Evolutionary conservation across 805 yeast species (phyloP), one percentile per base, ranked within the genome.

Genomic region (Candida krabiensis): DNA sequence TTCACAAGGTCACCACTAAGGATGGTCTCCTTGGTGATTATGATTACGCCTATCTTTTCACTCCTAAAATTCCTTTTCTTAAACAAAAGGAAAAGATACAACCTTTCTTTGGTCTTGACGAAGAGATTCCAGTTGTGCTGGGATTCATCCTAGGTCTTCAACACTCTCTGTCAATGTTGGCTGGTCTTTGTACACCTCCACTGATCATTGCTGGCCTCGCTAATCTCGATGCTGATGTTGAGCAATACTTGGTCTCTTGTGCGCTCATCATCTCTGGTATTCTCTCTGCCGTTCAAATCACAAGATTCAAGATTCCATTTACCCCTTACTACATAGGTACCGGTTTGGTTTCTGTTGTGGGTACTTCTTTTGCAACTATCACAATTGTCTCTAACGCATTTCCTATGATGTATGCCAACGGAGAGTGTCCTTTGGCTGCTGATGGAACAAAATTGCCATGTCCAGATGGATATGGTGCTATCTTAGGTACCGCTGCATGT

Each of bases 401-500:
- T 48, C 90, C 95, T 14, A 67, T 82, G 69, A 85, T 89, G 95
- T 89, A 90, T 66, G 50, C 55, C 4, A 70, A 67, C 30, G 96
- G 95, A 4, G 65, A 59, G 33, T 86, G 96, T 64, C 81, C 83
- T 1, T 48, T 58, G 3, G 81, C 66, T 23, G 70, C 72, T 3
- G 83, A 78, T 45, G 96, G 96, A 3, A 77, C 73, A 5, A 49
- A 63, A 8, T 70, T 85, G 35, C 75, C 96, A 4, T 90, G 97
- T 66, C 95, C 95, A 5, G 86, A 83, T 42, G 97, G 95, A 1
- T 90, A 87, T 56, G 97, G 96, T 49, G 79, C 80, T n/a, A 72
- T 89, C 28, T 66, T 89, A 44, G 96, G 83, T 25, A 84, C 96
- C 7, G 83, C 89, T n/a, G 71, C 77, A 26, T 72, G 77, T 15